Evolutionary conservation across 495 filamentous ascomycete genomes (phyloP), one percentile per base, ranked within the genome.

Genomic region (Ascobolus immersus): DNA sequence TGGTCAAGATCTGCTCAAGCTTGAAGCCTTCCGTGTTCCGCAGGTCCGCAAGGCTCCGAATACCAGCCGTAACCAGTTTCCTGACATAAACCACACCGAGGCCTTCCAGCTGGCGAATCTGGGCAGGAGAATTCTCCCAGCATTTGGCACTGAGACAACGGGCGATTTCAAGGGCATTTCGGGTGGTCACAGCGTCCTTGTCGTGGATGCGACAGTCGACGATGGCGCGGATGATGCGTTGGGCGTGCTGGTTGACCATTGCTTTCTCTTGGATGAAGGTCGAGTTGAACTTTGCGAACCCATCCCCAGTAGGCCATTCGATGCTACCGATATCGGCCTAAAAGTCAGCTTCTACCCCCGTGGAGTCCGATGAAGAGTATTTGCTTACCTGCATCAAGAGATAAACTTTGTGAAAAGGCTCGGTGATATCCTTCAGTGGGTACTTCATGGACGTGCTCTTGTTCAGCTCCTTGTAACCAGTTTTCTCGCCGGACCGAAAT

Each of bases 21-120:
- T 63, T 60, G 36, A 69, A 59, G 21, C 71, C 52, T 21, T 84
- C 69, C 9, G 63, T 58, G n/a, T 47, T 50, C 29, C 70, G 72
- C 19, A 96, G 55, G n/a, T 59, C 61, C 37, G 77, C 62, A 8
- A 96, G 62, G 18, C 59, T 76, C 14, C 58, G 62, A 25, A 94
- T 65, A 5, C 71, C 71, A 23, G 68, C 67, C 35, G 59, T 60
- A 5, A 70, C 70, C 24, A 93, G 61, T 49, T 81, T 92, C 20
- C 76, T 62, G 24, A 86, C 69, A 4, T 68, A 63, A 2, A 71
- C 79, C 10, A 71, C 58, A 0, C 84, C 89, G 30, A 91, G 63
- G n/a, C 71, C 65, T 3, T 76, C 71, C 6, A 96, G 62, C 45
- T 96, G 86, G 35, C 76, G 81, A 49, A 96, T 65, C 35, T 93